Conservation (phyloP, 1,139 yeast genomes). For the Debaryomyces coudertii region DNA sequence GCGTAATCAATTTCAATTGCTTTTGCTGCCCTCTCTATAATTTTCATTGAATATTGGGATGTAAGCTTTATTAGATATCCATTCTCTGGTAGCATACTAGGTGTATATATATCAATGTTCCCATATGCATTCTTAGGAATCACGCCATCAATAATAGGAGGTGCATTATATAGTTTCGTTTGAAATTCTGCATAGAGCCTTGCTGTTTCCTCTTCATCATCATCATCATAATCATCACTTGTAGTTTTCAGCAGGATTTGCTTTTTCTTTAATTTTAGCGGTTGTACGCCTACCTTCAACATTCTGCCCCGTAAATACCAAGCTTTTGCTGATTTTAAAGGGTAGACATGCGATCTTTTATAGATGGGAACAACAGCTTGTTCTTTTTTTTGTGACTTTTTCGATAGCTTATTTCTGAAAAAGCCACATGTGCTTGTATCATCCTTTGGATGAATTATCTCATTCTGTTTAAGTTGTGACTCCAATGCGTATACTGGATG, state of each 20-base stretch:
- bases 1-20: conserved; percentile 78
- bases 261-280: conserved; percentile 49
- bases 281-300: conserved; percentile 69
- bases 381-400: conserved; percentile 31
- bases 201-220: conserved; percentile 50
- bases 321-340: conserved; percentile 71
- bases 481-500: conserved; percentile 90
- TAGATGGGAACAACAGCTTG: conserved; percentile 58
- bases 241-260: conserved; percentile 12
- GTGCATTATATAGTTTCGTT: conserved; percentile 71
- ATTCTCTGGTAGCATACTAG: conserved; percentile 82
- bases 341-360: conserved; percentile 64
- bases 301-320: conserved; percentile 88
- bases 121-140: conserved; percentile 80
- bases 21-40: conserved; percentile 71
- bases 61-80: conserved; percentile 56
- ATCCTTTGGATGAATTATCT: conserved; percentile 69
- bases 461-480: conserved; percentile 69
- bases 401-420: conserved; percentile 40
- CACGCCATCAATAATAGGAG: conserved; percentile 62
- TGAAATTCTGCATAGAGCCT: conserved; percentile 77
- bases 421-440: conserved; percentile 66
- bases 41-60: conserved; percentile 38
- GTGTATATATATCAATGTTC: conserved; percentile 76
- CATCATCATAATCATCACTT: conserved; percentile 52